phyloP scores from a whole-genome alignment of 306 rosid genomes.

The Pterocarpus santalinus region DNA sequence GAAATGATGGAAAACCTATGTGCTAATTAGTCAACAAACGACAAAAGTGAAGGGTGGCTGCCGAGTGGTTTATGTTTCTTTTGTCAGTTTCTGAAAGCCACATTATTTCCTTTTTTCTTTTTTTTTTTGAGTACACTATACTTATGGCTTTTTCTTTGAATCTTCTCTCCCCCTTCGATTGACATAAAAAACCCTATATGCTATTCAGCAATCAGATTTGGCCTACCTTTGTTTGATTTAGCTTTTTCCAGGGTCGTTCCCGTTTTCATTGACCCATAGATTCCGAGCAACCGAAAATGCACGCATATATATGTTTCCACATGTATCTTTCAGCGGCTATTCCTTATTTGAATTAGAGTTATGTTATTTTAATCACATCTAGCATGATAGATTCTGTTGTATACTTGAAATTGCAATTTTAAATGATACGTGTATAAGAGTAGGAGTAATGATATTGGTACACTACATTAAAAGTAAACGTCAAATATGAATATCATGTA shows the following conservation, averaged over 20 bases:
- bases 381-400: too few relatives aligned
- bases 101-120: background rate
- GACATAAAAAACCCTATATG: constrained; percentile 6
- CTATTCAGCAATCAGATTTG: constrained; percentile 14
- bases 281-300: too few relatives aligned
- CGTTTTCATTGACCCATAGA: background rate
- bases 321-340: too few relatives aligned
- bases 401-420: too few relatives aligned
- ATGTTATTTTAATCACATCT: too few relatives aligned
- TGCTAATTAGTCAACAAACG: constrained; percentile 41
- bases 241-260: background rate
- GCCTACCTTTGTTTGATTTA: constrained; percentile 11
- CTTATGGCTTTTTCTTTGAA: constrained; percentile 17
- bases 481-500: too few relatives aligned
- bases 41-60: constrained; percentile 31
- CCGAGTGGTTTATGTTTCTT: constrained; percentile 14
- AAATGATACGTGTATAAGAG: too few relatives aligned
- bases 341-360: too few relatives aligned
- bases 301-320: too few relatives aligned
- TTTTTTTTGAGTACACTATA: background rate
- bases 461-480: too few relatives aligned
- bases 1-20: constrained; percentile 27
- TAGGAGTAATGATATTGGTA: too few relatives aligned
- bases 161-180: background rate
- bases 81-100: constrained; percentile 29